Evolutionary conservation across 331 rosid genomes (phyloP), one percentile per base, ranked within the genome.

Genomic region (Malus hybrid): DNA sequence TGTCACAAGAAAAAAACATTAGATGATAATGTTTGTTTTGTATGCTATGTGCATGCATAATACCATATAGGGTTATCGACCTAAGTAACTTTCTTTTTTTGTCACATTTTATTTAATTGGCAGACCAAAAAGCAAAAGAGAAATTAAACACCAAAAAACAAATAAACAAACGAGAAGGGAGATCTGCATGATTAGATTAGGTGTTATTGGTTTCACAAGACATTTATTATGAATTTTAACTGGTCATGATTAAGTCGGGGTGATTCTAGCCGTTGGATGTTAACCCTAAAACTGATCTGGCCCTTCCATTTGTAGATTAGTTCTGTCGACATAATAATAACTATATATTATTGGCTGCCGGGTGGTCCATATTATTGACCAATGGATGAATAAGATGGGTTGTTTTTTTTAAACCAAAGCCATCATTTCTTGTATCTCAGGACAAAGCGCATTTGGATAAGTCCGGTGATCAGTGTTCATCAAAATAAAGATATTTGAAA

Each of bases 91-190:
- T 2, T 39, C 46, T 39, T 39, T 39, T 39, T 39, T 39, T 39
- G 46, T 31, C 13, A 32, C 46, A 14, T 61, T 22, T 5, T 27
- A 22, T 31, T 31, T 39, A 64, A 66, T 42, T 78, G 86, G 84
- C 83, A 80, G 86, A 86, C 93, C 86, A 83, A 77, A 90, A 86
- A 82, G 79, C 36, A 52, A 70, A 52, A 22, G 18, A 69, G 12
- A 10, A 57, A 57, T n/a, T 19, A 34, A 76, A 42, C 22, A 32
- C 29, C 62, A 57, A 50, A 42, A 22, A 56, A 39, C 36, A 24
- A 24, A 24, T n/a, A n/a, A n/a, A 19, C 39, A 16, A 61, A 77
- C 20, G 42, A 61, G 20, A 61, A 6, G 12, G n/a, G 20, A 64
- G 69, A 65, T 66, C 86, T 87, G 54, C 69, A 82, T 80, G 66